Base-by-base conservation (phyloP, 192 early-diverging fungal genomes). In the Coemansia sp. region DNA sequence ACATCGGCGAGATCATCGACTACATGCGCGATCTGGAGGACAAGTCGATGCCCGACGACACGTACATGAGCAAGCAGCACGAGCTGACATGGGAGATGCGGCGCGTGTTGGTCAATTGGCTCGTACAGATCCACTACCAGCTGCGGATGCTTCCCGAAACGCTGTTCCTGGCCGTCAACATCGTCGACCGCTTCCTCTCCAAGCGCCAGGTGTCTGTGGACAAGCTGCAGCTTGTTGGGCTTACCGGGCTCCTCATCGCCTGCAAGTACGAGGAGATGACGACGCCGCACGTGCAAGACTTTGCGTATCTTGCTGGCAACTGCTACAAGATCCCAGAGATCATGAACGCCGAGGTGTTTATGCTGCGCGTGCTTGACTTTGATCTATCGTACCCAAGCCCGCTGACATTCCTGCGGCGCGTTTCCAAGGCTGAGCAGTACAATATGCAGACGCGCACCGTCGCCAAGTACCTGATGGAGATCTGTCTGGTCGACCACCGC, bases 381-480 rank as follows among this genome's bases (percentile, higher is more conserved):
- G 83, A 90, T 58, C 67, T 99, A 42, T 88, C 88, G 38, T 95
- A 92, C 57, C 93, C 97, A 0, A 91, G 84, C 59, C 92, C 94
- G n/a, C 82, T 98, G 82, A 92, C 88, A 55, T 99, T 99, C 72
- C 72, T 98, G 58, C 86, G 96, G 23, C 88, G 96, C 13, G 85
- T 85, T 59, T 90, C 87, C 50, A 96, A 94, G 79, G 91, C 90
- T 25, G 95, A 96, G 62, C 68, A 88, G 60, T 96, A 94, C 76
- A 88, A 97, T 66, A 85, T 91, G 56, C 90, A 94, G 74, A 91
- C 92, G 14, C 88, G 97, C 45, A 94, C 92, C 1, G 68, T 97
- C 17, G 95, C 93, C 25, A 97, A 99, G 78, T 99, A 95, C 62
- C 82, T 97, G 44, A 91, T 97, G 92, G 97, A 99, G 77, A 86